Evolutionary conservation across 164 flowering plant genomes (phyloP).

Genomic region (Akebia trifoliata): DNA sequence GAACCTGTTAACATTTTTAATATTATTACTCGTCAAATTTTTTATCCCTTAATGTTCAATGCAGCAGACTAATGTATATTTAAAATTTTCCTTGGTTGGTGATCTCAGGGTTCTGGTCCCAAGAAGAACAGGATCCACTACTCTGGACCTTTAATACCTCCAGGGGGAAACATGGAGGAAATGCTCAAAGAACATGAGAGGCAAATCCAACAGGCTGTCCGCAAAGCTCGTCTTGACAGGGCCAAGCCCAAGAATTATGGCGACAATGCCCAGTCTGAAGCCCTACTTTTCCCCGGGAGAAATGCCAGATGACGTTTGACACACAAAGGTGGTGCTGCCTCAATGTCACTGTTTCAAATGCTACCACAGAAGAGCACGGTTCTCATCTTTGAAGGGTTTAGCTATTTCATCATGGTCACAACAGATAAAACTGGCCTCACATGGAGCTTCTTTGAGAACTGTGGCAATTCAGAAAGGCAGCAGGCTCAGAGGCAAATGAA

Average conservation of each 20-base stretch:
- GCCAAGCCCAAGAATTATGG: conserved; percentile 26
- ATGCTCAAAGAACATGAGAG: conserved; percentile 90
- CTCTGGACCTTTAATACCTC: conserved; percentile 89
- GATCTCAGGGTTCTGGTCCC: conserved; percentile 42
- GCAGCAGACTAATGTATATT: too few species aligned
- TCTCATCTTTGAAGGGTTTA: conserved; percentile 4
- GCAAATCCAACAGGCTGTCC: conserved; percentile 86
- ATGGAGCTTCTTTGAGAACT: background rate
- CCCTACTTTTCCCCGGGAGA: conserved; percentile 29
- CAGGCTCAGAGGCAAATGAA: too few species aligned
- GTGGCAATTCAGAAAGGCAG: background rate
- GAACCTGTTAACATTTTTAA: too few species aligned
- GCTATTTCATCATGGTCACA: background rate
- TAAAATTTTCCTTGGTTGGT: background rate
- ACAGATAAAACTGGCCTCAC: background rate
- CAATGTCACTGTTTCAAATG: conserved; percentile 1
- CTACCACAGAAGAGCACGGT: background rate
- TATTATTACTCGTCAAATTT: background rate
- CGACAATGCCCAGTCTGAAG: conserved; percentile 33
- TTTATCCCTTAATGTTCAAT: background rate
- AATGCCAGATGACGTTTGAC: conserved; percentile 26
- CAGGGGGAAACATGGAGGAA: conserved; percentile 81
- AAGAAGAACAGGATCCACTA: conserved; percentile 68
- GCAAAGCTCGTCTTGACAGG: conserved; percentile 73
- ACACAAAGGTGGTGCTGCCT: conserved; percentile 3